phyloP scores from a whole-genome alignment of 129 eudicot genomes.

The Solidago caesia region DNA sequence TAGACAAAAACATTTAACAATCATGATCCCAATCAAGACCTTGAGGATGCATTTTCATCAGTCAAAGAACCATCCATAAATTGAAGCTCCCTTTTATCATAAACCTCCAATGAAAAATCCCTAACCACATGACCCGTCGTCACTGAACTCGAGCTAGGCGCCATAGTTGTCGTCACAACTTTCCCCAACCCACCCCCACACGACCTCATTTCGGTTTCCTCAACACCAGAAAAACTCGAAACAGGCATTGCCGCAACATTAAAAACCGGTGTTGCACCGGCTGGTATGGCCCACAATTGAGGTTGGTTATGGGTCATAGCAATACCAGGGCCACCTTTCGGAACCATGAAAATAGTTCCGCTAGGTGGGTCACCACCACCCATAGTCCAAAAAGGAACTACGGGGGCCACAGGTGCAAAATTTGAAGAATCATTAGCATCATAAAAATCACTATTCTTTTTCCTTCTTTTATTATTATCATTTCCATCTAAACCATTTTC shows the following conservation, averaged over 20 bases:
- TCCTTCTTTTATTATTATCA: constrained; percentile 34
- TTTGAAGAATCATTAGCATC: constrained; percentile 49
- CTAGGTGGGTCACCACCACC: constrained; percentile 20
- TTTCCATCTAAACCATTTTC: not conserved
- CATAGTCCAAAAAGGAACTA: constrained; percentile 73
- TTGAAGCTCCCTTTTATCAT: constrained; percentile 36
- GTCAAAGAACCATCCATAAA: constrained; percentile 32
- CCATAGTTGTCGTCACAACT: constrained; percentile 16
- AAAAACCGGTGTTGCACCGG: constrained; percentile 57
- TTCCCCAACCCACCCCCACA: constrained; percentile 1
- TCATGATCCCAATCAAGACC: not conserved
- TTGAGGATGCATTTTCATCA: constrained; percentile 16
- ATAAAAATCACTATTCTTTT: constrained; percentile 63
- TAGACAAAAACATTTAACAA: not conserved
- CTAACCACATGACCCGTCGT: constrained; percentile 35
- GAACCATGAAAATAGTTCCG: constrained; percentile 63
- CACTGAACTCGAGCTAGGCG: constrained; percentile 42
- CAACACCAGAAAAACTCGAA: constrained; percentile 37
- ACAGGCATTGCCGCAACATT: constrained; percentile 54
- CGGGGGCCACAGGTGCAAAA: constrained; percentile 68
- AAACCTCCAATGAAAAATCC: constrained; percentile 35
- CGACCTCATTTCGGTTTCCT: constrained; percentile 24
- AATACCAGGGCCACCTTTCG: not conserved
- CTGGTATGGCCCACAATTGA: constrained; percentile 80
- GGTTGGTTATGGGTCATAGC: constrained; percentile 17